Evolutionary conservation across 768 basidiomycete genomes (phyloP).

Genomic region (Astraeus odoratus): DNA sequence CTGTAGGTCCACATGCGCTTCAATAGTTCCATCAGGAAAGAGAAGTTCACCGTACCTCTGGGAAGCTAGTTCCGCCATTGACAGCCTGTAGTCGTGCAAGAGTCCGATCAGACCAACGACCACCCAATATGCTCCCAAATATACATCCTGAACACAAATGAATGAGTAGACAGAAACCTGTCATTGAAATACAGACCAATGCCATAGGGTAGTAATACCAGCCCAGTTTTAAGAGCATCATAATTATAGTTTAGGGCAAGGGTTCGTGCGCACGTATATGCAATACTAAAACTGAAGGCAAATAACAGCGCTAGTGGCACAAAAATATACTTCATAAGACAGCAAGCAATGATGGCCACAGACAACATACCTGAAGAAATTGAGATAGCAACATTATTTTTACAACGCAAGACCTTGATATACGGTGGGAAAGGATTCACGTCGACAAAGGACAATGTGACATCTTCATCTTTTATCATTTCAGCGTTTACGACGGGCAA

Average conservation of each 20-base stretch:
- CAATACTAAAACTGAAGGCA: constrained; percentile 49
- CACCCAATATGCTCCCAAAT: constrained; percentile 50
- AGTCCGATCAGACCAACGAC: constrained; percentile 49
- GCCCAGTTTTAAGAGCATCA: constrained; percentile 64
- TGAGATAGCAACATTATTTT: constrained; percentile 64
- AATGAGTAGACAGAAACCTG: background rate
- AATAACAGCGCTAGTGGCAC: background rate
- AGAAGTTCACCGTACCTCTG: constrained; percentile 50
- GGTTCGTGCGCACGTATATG: constrained; percentile 72
- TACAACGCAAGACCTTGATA: constrained; percentile 46
- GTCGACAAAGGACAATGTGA: constrained; percentile 59
- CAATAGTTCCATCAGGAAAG: background rate
- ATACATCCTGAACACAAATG: constrained; percentile 33
- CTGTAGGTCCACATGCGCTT: constrained; percentile 28
- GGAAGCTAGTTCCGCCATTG: constrained; percentile 44
- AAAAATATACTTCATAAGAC: background rate
- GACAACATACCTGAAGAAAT: constrained; percentile 13
- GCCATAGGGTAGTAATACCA: constrained; percentile 76
- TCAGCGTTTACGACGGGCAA: constrained; percentile 6
- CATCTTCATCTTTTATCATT: constrained; percentile 22
- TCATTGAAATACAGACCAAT: constrained; percentile 36
- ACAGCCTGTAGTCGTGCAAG: constrained; percentile 36
- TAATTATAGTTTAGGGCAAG: constrained; percentile 60
- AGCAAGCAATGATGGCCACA: background rate
- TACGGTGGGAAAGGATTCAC: constrained; percentile 70